A percentile compares a stretch with the other conserved stretches of the same genome.
Evolutionary conservation across 805 yeast species (phyloP).

Genomic region (Pichia pseudocactophila): DNA sequence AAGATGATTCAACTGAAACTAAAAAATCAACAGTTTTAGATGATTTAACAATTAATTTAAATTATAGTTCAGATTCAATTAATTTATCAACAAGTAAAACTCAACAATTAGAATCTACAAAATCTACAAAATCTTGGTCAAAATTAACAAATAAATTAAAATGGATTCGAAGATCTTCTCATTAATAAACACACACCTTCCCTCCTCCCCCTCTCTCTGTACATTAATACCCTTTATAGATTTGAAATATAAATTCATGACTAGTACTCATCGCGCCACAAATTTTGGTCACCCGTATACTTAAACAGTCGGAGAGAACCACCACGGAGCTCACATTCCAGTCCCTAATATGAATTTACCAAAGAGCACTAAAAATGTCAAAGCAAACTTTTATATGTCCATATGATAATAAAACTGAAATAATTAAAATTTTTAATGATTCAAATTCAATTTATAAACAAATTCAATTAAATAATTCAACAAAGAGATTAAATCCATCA

Average conservation of each 20-base stretch:
- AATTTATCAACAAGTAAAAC: not conserved
- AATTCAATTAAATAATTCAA: not conserved
- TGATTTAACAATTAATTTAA: too few relatives aligned
- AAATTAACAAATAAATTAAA: conserved; percentile 23
- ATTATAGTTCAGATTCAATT: too few relatives aligned
- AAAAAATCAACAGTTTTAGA: too few relatives aligned
- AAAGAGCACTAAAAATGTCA: not conserved
- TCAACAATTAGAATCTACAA: not conserved
- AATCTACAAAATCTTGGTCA: conserved; percentile 6
- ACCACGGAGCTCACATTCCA: too few relatives aligned
- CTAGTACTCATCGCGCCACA: too few relatives aligned
- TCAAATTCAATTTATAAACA: not conserved
- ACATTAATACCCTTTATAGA: not conserved
- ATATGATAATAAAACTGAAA: conserved; percentile 11
- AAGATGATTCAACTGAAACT: too few relatives aligned
- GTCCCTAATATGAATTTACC: too few relatives aligned
- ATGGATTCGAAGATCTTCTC: conserved; percentile 23
- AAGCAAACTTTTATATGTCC: conserved; percentile 11
- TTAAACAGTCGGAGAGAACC: too few relatives aligned
- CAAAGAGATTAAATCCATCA: conserved; percentile 1
- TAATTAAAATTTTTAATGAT: conserved; percentile 9
- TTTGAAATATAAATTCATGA: not conserved
- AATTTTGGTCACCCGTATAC: too few relatives aligned
- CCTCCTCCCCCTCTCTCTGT: not conserved
- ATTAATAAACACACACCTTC: conserved; percentile 4